Evolutionary conservation across 306 rosid genomes (phyloP).

Genomic region (Ceratonia siliqua): DNA sequence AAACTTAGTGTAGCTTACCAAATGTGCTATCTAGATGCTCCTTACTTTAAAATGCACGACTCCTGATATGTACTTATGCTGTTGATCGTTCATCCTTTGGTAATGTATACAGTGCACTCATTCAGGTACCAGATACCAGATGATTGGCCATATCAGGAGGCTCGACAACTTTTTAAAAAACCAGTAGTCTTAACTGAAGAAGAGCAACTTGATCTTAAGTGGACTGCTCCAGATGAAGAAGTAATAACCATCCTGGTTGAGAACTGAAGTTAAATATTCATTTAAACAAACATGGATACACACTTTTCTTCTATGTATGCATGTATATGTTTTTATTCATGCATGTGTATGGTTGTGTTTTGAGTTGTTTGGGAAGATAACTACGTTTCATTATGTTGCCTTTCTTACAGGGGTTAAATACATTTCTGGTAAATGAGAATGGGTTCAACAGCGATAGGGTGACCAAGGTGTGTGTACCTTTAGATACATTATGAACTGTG

Average conservation of each 20-base stretch:
- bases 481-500: conserved; percentile 2
- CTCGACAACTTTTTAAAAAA: conserved; percentile 80
- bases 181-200: conserved; percentile 69
- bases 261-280: conserved; percentile 22
- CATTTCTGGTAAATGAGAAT: conserved; percentile 86
- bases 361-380: conserved; percentile 32
- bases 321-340: no score
- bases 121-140: conserved; percentile 89
- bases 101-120: conserved; percentile 8
- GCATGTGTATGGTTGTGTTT: background rate
- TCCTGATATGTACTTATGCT: background rate
- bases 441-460: conserved; percentile 94
- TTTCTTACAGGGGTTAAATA: conserved; percentile 66
- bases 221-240: conserved; percentile 93
- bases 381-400: conserved; percentile 33
- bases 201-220: conserved; percentile 74
- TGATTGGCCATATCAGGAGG: conserved; percentile 88
- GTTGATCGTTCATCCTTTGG: background rate
- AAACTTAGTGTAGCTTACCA: background rate
- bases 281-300: conserved; percentile 1
- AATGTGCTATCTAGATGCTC: background rate
- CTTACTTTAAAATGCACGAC: conserved; percentile 1
- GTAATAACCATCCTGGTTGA: conserved; percentile 48
- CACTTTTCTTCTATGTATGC: conserved; percentile 18
- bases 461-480: conserved; percentile 67